Evolutionary conservation across 176 grass and related monocot species (phyloP), one percentile per base, ranked within the genome.

Genomic region (Ensete glaucum): DNA sequence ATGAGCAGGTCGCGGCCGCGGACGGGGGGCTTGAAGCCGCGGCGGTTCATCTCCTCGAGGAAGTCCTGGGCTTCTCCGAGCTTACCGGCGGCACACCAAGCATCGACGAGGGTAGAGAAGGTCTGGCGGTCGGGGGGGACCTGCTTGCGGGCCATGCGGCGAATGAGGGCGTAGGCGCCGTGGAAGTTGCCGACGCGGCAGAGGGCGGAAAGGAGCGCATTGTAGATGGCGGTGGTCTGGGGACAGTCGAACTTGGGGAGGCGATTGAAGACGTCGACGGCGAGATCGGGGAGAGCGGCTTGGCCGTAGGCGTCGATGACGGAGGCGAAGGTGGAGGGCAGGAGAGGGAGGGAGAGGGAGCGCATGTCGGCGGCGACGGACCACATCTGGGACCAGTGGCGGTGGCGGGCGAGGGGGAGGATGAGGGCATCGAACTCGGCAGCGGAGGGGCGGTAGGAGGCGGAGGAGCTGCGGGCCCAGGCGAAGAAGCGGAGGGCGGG

Each of bases 241-340:
- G 86, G 72, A 69, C 94, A 98, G 20, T 84, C 86, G 58, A 98
- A 93, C n/a, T 78, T 82, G 1, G 94, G 88, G 58, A 93, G 90
- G 75, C 88, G 83, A 51, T 98, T 93, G 82, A 98, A 98, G 67
- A 93, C 82, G 76, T 93, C 94, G 85, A 98, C 84, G 62, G 94
- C 84, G 53, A 83, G 86, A 50, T 98, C 95, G 20, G 80, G 73
- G 63, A 87, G 82, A 78, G 79, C 76, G 71, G 95, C 87, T 6
- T 49, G 77, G 76, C 95, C 90, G 83, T 89, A 93, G 59, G 95
- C 86, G 27, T 87, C 87, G 77, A 98, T 98, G 72, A 93, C 86
- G 1, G 90, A 77, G 29, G 90, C 81, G 74, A 98, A 98, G 76
- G 90, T 87, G 50, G 75, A 27, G 4, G 82, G 77, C 1, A 78